These are phyloP conservation scores for Solanum corneliomulleri DNA, from an alignment of 257 asterid species.

Conservation along the genomic window DNA sequence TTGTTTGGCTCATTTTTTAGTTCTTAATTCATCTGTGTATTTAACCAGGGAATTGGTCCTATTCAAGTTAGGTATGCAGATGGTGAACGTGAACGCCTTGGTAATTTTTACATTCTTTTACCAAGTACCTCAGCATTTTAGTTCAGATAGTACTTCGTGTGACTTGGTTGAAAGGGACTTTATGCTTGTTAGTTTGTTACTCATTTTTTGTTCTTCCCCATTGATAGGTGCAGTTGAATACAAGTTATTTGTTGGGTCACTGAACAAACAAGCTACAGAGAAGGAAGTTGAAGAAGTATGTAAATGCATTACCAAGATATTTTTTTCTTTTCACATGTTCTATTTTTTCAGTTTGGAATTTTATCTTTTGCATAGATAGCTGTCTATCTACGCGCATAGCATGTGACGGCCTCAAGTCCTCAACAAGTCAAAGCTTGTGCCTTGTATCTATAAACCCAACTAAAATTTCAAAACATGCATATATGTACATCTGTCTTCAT, in stretches of 20 bases:
- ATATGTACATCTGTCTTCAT: background rate
- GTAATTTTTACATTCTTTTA: conserved; percentile 19
- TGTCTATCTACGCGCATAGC: background rate
- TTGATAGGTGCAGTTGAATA: conserved; percentile 72
- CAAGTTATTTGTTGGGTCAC: conserved; percentile 84
- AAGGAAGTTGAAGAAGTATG: conserved; percentile 89
- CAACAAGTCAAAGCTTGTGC: background rate
- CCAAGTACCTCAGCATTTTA: background rate
- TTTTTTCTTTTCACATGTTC: background rate
- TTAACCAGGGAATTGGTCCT: conserved; percentile 76
- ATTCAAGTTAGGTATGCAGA: conserved; percentile 98
- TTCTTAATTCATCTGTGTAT: conserved; percentile 11
- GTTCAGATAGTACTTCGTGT: background rate
- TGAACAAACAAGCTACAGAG: conserved; percentile 86
- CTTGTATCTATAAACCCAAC: background rate
- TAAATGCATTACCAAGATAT: background rate
- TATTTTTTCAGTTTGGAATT: background rate
- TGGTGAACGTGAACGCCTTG: conserved; percentile 98
- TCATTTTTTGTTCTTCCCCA: conserved; percentile 1
- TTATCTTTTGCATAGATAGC: background rate
- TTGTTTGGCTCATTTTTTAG: background rate
- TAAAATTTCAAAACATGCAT: background rate
- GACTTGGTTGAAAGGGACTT: background rate
- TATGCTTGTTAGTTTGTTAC: background rate
- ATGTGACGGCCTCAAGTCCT: background rate